Base-by-base conservation (phyloP, 176 grass and related monocot genomes). In the Areca catechu region DNA sequence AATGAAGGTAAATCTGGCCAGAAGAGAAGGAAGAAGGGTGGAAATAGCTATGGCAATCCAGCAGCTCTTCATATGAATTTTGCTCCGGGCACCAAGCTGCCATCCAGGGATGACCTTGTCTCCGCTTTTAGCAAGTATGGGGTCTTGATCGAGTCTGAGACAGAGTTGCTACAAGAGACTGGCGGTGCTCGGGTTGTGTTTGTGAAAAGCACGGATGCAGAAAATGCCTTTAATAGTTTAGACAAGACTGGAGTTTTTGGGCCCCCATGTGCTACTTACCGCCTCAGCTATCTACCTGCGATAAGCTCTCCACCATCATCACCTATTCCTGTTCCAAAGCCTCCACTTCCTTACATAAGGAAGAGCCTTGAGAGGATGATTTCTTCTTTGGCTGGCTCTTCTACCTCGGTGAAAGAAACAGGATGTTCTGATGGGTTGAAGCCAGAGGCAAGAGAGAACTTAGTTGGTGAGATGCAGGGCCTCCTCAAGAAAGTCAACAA, bases 401-500 rank as follows among this genome's bases (percentile, higher is more conserved):
- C 49, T 17, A 20, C 69, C 5, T 12, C 57, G 15, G 48, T 51
- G 56, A 71, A 50, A 59, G 55, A 71, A 24, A 18, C 68, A 10
- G 58, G 27, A 25, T 34, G 58, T 7, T 24, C 63, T 12, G 57
- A 66, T 29, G 60, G 48, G 54, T 66, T 74, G 21, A 63, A 53
- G 56, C 49, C 69, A 37, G 60, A 76, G 25, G n/a, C 51, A 43
- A 71, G 62, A 18, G 66, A 65, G 16, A 71, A 63, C 66, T 37
- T 82, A 20, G 66, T 82, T n/a, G 60, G 66, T 1, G 72, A 82
- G 27, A 69, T 70, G 54, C 15, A 58, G 66, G 53, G 79, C 27
- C 72, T 82, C 25, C 51, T 82, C 60, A 69, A 65, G 60, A 82
- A 82, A 24, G 53, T 82, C 21, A 72, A 82, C 16, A 66, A 50